phyloP scores from a whole-genome alignment of 176 grass and related monocot species.

The Zoysia japonica region DNA sequence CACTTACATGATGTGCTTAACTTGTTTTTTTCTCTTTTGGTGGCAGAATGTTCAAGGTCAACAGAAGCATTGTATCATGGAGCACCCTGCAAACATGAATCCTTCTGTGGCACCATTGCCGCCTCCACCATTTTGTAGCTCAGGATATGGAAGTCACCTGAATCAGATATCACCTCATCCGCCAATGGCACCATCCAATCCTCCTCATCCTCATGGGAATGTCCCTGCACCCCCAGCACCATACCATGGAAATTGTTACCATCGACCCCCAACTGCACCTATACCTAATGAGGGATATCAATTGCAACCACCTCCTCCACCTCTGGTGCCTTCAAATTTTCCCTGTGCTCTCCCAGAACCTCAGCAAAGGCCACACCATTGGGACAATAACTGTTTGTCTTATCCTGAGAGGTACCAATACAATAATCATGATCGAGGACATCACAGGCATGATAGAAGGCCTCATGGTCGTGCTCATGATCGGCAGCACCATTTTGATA shows the following conservation, averaged over 20 bases:
- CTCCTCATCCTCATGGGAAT: slow-evolving; percentile 48
- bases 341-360: slow-evolving; percentile 54
- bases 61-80: slow-evolving; percentile 40
- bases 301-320: slow-evolving; percentile 64
- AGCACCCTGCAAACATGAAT: slow-evolving; percentile 52
- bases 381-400: slow-evolving; percentile 45
- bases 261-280: slow-evolving; percentile 45
- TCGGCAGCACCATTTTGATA: slow-evolving; percentile 55
- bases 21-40: slow-evolving; percentile 15
- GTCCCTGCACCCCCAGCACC: slow-evolving; percentile 41
- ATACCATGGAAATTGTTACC: slow-evolving; percentile 68
- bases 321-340: slow-evolving; percentile 46
- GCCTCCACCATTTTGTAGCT: slow-evolving; percentile 59
- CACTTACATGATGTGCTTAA: slow-evolving; percentile 40
- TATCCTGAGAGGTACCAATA: slow-evolving; percentile 53
- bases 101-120: slow-evolving; percentile 39
- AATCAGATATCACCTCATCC: slow-evolving; percentile 62
- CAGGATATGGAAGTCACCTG: slow-evolving; percentile 51
- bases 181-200: slow-evolving; percentile 42
- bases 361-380: slow-evolving; percentile 52
- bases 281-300: slow-evolving; percentile 68
- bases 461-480: slow-evolving; percentile 53
- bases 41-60: slow-evolving; percentile 76
- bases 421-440: slow-evolving; percentile 46
- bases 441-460: slow-evolving; percentile 47